Conservation (phyloP, 23 red algal species). For the Agarophyton chilense region DNA sequence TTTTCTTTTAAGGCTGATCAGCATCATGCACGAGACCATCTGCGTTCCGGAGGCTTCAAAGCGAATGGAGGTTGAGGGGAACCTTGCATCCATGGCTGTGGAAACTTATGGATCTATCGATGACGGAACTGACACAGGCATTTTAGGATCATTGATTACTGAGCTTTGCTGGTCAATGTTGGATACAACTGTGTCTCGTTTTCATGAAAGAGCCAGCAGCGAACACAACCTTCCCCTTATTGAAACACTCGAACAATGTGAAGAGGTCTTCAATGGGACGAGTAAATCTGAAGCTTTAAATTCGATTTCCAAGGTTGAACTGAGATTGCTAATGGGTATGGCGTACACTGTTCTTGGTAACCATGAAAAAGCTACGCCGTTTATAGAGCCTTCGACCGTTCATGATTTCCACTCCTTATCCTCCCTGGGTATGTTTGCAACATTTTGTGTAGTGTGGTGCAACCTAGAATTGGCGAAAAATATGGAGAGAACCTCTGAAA, state of each 20-base stretch:
- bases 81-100: not conserved
- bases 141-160: not conserved
- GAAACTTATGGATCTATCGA: not conserved
- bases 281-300: not conserved
- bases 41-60: not conserved
- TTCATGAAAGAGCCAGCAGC: not conserved
- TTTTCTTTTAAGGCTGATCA: not conserved
- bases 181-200: not conserved
- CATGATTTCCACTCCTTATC: not conserved
- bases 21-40: not conserved
- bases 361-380: not conserved
- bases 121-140: not conserved
- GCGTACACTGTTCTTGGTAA: slow-evolving; percentile 4
- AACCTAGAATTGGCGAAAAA: not conserved
- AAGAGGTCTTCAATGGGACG: not conserved
- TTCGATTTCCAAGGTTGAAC: slow-evolving; percentile 2
- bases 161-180: slow-evolving; percentile 30
- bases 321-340: slow-evolving; percentile 9
- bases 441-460: not conserved
- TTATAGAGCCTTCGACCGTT: not conserved
- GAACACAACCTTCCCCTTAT: not conserved
- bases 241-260: slow-evolving; percentile 1
- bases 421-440: not conserved
- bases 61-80: not conserved
- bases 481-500: not conserved